These are phyloP conservation scores for Gynandropsis gynandra DNA, from an alignment of 345 rosid species.

Conservation along the genomic window DNA sequence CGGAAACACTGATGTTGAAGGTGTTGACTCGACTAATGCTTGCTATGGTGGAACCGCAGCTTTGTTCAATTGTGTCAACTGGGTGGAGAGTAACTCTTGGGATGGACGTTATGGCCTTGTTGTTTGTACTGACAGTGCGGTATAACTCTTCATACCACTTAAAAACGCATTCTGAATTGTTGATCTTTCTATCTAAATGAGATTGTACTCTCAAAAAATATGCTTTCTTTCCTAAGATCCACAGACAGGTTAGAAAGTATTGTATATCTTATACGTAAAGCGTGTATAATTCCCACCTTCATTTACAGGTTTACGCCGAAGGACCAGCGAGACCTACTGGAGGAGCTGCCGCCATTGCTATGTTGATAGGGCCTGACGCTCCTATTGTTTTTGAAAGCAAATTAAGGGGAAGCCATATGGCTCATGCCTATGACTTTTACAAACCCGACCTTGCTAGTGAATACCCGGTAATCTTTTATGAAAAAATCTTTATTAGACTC, in stretches of 20 bases:
- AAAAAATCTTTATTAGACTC: constrained; percentile 5
- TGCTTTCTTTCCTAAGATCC: neutral
- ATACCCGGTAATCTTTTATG: constrained; percentile 63
- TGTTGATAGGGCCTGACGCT: constrained; percentile 91
- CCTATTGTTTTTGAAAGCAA: constrained; percentile 94
- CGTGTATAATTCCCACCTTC: neutral
- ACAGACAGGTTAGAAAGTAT: too few relatives aligned
- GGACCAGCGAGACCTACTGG: constrained; percentile 99
- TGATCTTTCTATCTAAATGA: too few relatives aligned
- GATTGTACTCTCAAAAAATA: neutral
- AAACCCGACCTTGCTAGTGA: constrained; percentile 99
- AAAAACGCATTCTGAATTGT: neutral
- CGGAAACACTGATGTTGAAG: constrained; percentile 97
- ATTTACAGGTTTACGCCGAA: constrained; percentile 94
- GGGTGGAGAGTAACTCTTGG: constrained; percentile 99
- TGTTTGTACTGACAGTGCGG: constrained; percentile 98
- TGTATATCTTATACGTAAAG: neutral
- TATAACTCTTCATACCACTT: constrained; percentile 30
- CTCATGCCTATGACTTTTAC: constrained; percentile 98
- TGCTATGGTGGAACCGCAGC: constrained; percentile 99
- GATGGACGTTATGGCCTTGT: constrained; percentile 98
- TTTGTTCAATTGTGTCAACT: constrained; percentile 88
- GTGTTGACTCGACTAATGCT: constrained; percentile 97
- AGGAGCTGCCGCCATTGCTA: constrained; percentile 97
- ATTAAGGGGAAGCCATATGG: constrained; percentile 89